A percentile compares a stretch with the other conserved stretches of the same genome.
Conservation (phyloP, 2,329 filamentous ascomycete genomes). For the Boeremia lycopersici region DNA sequence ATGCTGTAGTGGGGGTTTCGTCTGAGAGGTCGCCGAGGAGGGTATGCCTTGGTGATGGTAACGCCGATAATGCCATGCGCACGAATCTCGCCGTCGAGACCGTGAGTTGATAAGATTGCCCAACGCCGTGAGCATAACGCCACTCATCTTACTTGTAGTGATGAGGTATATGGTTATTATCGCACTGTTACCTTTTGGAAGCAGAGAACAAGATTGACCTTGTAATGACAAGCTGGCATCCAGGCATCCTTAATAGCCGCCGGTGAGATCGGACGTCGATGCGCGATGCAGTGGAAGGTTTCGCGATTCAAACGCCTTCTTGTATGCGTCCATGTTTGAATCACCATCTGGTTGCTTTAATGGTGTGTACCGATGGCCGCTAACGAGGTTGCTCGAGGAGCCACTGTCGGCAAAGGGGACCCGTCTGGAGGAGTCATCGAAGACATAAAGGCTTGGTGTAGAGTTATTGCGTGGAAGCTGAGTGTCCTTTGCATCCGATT, state of each 20-base stretch:
- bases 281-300: constrained; percentile 11
- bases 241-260: constrained; percentile 13
- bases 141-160: background rate
- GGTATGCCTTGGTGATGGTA: background rate
- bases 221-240: background rate
- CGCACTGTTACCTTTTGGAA: background rate
- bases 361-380: constrained; percentile 12
- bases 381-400: constrained; percentile 4
- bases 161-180: background rate
- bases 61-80: background rate
- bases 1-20: background rate
- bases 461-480: constrained; percentile 2
- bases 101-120: no score
- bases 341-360: constrained; percentile 7
- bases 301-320: background rate
- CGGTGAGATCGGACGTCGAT: constrained; percentile 25
- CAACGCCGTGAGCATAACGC: background rate
- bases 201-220: no score
- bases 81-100: no score
- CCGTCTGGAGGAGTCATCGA: background rate
- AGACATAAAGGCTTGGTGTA: constrained; percentile 4
- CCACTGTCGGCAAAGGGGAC: background rate
- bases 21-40: no score
- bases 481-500: background rate
- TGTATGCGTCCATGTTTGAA: constrained; percentile 12